These are phyloP conservation scores for Oryza nivara DNA, from an alignment of 176 grass and related monocot genomes.

Conservation along the genomic window DNA sequence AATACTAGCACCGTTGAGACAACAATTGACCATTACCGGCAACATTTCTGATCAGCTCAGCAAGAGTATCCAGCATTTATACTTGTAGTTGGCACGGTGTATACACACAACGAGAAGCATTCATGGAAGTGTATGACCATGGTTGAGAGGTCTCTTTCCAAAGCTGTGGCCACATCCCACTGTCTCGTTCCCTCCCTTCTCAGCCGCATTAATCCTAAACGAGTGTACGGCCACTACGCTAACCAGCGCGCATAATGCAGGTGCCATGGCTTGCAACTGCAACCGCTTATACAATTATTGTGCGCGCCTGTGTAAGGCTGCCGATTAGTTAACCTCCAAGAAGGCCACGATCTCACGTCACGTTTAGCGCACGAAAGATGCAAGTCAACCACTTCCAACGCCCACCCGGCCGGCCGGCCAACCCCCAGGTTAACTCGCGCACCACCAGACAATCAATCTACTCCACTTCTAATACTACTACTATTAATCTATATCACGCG, in stretches of 20 bases:
- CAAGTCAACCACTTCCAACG: conserved; percentile 60
- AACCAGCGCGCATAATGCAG: background rate
- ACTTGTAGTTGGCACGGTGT: background rate
- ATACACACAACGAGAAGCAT: background rate
- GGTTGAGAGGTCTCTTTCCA: conserved; percentile 43
- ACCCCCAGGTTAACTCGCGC: background rate
- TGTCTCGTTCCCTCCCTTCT: background rate
- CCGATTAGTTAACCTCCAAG: conserved; percentile 9
- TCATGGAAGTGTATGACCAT: background rate
- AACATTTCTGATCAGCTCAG: background rate
- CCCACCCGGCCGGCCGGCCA: background rate
- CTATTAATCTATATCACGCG: conserved; percentile 1
- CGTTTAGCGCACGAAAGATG: conserved; percentile 52
- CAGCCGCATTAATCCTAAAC: background rate
- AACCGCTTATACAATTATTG: conserved; percentile 38
- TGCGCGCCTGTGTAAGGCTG: conserved; percentile 11
- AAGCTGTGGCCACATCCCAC: background rate
- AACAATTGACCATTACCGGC: conserved; percentile 14
- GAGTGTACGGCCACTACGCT: background rate
- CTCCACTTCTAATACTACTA: background rate
- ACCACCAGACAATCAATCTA: background rate
- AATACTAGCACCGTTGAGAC: background rate
- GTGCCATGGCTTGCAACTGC: background rate
- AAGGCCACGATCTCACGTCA: conserved; percentile 45
- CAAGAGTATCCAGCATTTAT: conserved; percentile 19